Evolutionary conservation across 768 basidiomycete genomes (phyloP).

Genomic region (Boletus patriciae): DNA sequence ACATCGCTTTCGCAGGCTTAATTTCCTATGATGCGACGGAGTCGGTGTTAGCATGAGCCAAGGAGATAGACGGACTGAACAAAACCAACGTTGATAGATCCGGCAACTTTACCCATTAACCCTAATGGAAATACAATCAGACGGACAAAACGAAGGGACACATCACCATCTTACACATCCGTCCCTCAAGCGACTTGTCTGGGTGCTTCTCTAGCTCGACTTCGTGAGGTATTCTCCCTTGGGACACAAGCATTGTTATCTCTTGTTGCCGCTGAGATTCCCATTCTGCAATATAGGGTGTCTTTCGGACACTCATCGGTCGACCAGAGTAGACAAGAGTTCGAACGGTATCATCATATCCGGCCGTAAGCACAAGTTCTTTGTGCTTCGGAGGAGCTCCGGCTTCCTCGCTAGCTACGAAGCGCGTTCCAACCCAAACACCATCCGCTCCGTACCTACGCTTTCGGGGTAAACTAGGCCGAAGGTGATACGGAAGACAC

Average conservation of each 20-base stretch:
- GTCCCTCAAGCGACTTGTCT: constrained; percentile 59
- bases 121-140: constrained; percentile 38
- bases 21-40: constrained; percentile 51
- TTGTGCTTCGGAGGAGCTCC: constrained; percentile 77
- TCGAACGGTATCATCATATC: constrained; percentile 71
- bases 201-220: constrained; percentile 69
- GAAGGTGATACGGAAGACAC: constrained; percentile 4
- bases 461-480: background rate
- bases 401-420: constrained; percentile 80
- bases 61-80: background rate
- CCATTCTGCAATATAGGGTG: constrained; percentile 78
- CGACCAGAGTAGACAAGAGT: constrained; percentile 78
- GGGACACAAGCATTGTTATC: constrained; percentile 53
- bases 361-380: constrained; percentile 61
- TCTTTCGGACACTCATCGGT: constrained; percentile 79
- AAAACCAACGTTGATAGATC: constrained; percentile 55
- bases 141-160: background rate
- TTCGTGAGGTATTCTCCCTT: constrained; percentile 76
- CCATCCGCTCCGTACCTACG: constrained; percentile 76
- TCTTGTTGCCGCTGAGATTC: constrained; percentile 62
- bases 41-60: constrained; percentile 1
- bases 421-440: constrained; percentile 88
- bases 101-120: constrained; percentile 80
- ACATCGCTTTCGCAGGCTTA: constrained; percentile 85
- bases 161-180: constrained; percentile 49